Conservation (phyloP, 2,329 filamentous ascomycete genomes). For the Aspergillus flavus region DNA sequence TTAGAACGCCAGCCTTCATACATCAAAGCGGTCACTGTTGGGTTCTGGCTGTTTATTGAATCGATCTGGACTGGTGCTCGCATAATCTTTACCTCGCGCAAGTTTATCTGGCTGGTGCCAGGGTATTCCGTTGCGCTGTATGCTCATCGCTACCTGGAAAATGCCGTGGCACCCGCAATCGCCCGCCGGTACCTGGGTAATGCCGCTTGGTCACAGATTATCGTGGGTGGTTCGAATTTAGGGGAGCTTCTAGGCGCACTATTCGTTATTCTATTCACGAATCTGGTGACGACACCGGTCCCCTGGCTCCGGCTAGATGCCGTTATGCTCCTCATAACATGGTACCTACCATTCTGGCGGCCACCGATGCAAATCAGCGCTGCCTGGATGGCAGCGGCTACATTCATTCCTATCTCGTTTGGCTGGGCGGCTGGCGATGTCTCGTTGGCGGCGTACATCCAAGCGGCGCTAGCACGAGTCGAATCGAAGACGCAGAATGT, state of each 20-base stretch:
- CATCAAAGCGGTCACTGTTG: conserved; percentile 14
- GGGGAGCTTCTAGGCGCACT: conserved; percentile 20
- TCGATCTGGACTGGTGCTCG: conserved; percentile 19
- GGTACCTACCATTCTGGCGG: conserved; percentile 20
- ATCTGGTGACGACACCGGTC: conserved; percentile 16
- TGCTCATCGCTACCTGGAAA: conserved; percentile 21
- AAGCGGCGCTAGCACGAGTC: conserved; percentile 18
- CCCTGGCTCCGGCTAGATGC: conserved; percentile 20
- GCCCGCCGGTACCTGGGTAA: conserved; percentile 21
- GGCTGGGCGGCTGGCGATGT: conserved; percentile 21
- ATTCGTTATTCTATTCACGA: conserved; percentile 18
- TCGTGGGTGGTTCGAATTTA: conserved; percentile 19
- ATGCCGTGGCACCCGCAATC: conserved; percentile 16
- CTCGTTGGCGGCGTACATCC: conserved; percentile 20
- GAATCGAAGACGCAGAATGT: conserved; percentile 17
- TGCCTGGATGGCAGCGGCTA: conserved; percentile 18
- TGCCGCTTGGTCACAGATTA: conserved; percentile 20
- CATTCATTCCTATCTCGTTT: conserved; percentile 19
- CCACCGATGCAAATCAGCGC: conserved; percentile 7
- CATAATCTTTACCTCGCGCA: conserved; percentile 20
- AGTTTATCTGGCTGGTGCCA: conserved; percentile 20
- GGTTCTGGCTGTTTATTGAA: conserved; percentile 16
- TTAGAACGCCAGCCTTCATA: conserved; percentile 11
- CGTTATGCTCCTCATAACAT: conserved; percentile 18
- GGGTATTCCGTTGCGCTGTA: conserved; percentile 19